Base-by-base conservation (phyloP, 2,329 filamentous ascomycete species). In the Beauveria medogensis region DNA sequence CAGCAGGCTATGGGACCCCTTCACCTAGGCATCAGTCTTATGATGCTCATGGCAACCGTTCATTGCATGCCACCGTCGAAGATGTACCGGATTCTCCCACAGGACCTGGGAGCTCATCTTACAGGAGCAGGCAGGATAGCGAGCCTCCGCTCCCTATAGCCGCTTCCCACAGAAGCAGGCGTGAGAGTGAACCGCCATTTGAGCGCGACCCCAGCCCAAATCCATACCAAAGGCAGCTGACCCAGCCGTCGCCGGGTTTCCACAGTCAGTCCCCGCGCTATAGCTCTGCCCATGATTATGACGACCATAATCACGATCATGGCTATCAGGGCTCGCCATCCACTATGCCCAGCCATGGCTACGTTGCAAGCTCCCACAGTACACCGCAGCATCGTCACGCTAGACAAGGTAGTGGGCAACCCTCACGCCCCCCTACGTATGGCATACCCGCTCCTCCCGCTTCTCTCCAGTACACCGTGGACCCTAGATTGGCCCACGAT, bases 21-120 rank as follows among this genome's bases (percentile, higher is more conserved):
- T 71, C 73, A 1, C 73, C 76, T 2, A 76, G 78, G 46, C 79
- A 83, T 58, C 75, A 79, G 59, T 80, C 82, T 0, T 81, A 82
- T 61, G 82, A 86, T 63, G 68, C 71, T 20, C 79, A 76, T 66
- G 80, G 80, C 58, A 67, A 71, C 43, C 76, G 77, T 62, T 78
- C 80, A 1, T 80, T 84, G 81, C 84, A 86, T 66, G 83, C 81
- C 3, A 86, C 81, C 7, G 84, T 85, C 6, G 86, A 88, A 68
- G 85, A 88, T 64, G 83, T 80, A 6, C 84, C 85, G 4, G 83
- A 86, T 54, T 80, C 81, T 1, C 75, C 77, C 1, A 65, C 65
- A 4, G 63, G 61, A 8, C 60, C 28, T 10, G 37, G 28, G 28
- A n/a, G 14, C 26, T 52, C 34, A 22, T 50, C 47, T 41, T 47